A percentile compares a stretch with the other conserved stretches of the same genome.
Evolutionary conservation across 73 alveolate genomes (phyloP).

Genomic region (Blepharisma stoltei): DNA sequence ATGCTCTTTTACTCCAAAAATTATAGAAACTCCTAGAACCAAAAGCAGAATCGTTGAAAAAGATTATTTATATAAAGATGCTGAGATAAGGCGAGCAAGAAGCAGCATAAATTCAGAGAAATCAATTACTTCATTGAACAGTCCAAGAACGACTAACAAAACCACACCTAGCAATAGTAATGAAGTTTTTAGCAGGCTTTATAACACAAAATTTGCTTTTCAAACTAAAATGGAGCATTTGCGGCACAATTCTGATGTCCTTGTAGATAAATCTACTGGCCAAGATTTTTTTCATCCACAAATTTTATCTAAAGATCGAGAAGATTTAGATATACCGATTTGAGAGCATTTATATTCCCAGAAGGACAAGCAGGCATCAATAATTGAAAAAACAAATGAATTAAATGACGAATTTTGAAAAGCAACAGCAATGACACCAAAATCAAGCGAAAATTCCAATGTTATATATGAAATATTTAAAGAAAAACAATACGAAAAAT

Average conservation of each 20-base stretch:
- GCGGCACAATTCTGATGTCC: background rate
- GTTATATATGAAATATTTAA: background rate
- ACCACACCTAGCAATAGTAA: no score
- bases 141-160: no score
- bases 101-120: no score
- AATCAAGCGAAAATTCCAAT: background rate
- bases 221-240: background rate
- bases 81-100: no score
- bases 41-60: background rate
- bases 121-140: no score
- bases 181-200: background rate
- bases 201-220: background rate
- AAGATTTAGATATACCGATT: background rate
- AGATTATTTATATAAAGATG: no score
- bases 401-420: background rate
- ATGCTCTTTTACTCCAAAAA: background rate
- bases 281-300: background rate
- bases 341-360: background rate
- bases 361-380: background rate
- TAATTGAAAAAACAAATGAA: background rate
- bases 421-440: conserved; percentile 1
- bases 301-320: background rate
- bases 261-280: background rate
- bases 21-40: background rate
- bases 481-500: background rate